These are phyloP conservation scores for Rhizophagus clarus DNA, from an alignment of 192 early-diverging fungal species.

Conservation along the genomic window DNA sequence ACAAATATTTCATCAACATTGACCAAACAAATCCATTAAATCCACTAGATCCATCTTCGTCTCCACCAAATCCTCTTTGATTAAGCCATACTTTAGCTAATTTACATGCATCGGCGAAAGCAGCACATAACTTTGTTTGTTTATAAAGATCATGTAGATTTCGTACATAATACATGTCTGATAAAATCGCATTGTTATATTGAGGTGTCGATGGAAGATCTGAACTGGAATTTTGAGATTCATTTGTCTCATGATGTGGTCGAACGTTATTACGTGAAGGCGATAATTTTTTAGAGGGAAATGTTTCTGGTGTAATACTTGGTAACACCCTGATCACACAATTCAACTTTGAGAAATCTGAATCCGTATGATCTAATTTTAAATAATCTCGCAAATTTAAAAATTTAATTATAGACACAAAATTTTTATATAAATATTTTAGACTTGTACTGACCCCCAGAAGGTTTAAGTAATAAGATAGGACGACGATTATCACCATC, in stretches of 20 bases:
- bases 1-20: slow-evolving; percentile 87
- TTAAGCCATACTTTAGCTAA: slow-evolving; percentile 84
- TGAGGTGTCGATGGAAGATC: slow-evolving; percentile 74
- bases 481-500: slow-evolving; percentile 68
- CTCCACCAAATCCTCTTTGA: slow-evolving; percentile 68
- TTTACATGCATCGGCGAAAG: slow-evolving; percentile 79
- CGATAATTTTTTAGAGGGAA: slow-evolving; percentile 70
- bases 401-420: neutral
- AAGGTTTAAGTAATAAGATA: slow-evolving; percentile 60
- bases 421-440: neutral
- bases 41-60: slow-evolving; percentile 42
- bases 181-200: slow-evolving; percentile 84
- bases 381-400: neutral
- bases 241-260: slow-evolving; percentile 8
- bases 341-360: slow-evolving; percentile 67
- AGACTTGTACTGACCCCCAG: slow-evolving; percentile 42
- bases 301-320: slow-evolving; percentile 62
- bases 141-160: slow-evolving; percentile 81
- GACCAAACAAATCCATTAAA: slow-evolving; percentile 81
- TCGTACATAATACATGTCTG: slow-evolving; percentile 71
- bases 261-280: slow-evolving; percentile 86
- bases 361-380: slow-evolving; percentile 55
- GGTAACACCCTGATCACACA: slow-evolving; percentile 81
- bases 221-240: neutral
- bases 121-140: slow-evolving; percentile 68